phyloP scores from a whole-genome alignment of 2,329 filamentous ascomycete genomes.

The Clonostachys chloroleuca region DNA sequence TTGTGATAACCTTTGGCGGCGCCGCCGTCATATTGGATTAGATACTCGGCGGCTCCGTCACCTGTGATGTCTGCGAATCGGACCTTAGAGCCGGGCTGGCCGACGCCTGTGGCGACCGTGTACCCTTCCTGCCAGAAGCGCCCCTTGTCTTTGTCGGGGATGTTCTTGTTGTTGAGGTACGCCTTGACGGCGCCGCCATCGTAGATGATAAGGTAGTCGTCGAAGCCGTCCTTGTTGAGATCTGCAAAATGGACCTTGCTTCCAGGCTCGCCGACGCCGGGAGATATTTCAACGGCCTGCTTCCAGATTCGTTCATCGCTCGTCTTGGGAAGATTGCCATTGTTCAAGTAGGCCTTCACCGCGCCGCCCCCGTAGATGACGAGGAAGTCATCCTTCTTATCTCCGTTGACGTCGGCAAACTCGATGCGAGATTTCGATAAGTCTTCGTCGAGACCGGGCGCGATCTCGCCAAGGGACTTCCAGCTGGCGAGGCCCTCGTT shows the following conservation, averaged over 20 bases:
- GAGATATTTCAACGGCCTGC: no score
- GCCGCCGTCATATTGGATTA: no score
- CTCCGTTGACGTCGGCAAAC: conserved; percentile 3
- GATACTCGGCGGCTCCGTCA: conserved; percentile 1
- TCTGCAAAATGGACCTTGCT: no score
- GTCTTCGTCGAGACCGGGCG: conserved; percentile 3
- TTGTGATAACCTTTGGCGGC: no score
- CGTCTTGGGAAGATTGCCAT: no score
- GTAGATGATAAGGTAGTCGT: conserved; percentile 10
- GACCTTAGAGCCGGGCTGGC: conserved; percentile 3
- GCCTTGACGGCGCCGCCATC: conserved; percentile 10
- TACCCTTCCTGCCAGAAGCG: no score
- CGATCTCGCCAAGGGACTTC: neutral
- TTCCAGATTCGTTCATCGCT: no score
- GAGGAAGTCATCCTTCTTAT: neutral
- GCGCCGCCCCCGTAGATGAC: neutral
- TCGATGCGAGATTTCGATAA: conserved; percentile 1
- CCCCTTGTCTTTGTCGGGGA: neutral
- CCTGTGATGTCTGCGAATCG: conserved; percentile 10
- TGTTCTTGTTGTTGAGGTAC: conserved; percentile 5
- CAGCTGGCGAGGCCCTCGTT: no score
- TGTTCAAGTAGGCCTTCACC: no score
- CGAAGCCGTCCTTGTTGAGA: no score
- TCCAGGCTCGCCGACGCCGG: no score
- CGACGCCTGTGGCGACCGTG: no score